Conservation (phyloP, 441 rosid species). For the Omphalea diandra region DNA sequence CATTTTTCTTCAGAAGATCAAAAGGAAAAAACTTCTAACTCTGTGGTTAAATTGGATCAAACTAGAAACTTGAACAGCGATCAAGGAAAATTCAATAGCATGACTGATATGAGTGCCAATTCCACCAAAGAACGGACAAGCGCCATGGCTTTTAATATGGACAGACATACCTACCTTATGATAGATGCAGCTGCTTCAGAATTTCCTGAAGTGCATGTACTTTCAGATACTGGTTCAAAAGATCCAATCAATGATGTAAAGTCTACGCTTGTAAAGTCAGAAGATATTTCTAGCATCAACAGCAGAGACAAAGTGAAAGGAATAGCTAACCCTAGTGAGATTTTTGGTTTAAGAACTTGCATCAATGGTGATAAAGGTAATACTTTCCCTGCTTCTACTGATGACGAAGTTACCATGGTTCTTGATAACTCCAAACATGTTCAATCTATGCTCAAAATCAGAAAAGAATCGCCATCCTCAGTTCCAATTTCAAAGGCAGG, state of each 20-base stretch:
- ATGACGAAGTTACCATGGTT: slow-evolving; percentile 31
- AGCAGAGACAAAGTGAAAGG: slow-evolving; percentile 19
- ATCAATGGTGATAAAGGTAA: slow-evolving; percentile 19
- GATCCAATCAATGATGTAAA: slow-evolving; percentile 20
- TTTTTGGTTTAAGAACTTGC: slow-evolving; percentile 20
- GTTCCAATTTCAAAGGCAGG: slow-evolving; percentile 48
- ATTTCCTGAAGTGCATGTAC: slow-evolving; percentile 23
- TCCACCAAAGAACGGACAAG: slow-evolving; percentile 17
- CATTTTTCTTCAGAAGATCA: slow-evolving; percentile 24
- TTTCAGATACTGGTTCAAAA: slow-evolving; percentile 25
- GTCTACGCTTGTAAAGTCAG: slow-evolving; percentile 23
- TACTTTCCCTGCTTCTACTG: slow-evolving; percentile 24
- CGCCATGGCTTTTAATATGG: slow-evolving; percentile 12
- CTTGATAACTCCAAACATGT: slow-evolving; percentile 20
- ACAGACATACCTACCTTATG: slow-evolving; percentile 7
- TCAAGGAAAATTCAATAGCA: slow-evolving; percentile 24
- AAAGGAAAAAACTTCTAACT: slow-evolving; percentile 19
- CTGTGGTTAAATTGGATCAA: slow-evolving; percentile 26
- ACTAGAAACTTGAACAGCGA: slow-evolving; percentile 28
- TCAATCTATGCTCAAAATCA: slow-evolving; percentile 50
- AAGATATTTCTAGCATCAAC: slow-evolving; percentile 15
- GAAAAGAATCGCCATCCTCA: slow-evolving; percentile 35
- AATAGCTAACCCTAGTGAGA: slow-evolving; percentile 1
- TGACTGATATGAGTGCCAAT: slow-evolving; percentile 14
- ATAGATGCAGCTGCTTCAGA: slow-evolving; percentile 34